Evolutionary conservation across 805 yeast genomes (phyloP), one percentile per base, ranked within the genome.

Genomic region (Candida awuae): DNA sequence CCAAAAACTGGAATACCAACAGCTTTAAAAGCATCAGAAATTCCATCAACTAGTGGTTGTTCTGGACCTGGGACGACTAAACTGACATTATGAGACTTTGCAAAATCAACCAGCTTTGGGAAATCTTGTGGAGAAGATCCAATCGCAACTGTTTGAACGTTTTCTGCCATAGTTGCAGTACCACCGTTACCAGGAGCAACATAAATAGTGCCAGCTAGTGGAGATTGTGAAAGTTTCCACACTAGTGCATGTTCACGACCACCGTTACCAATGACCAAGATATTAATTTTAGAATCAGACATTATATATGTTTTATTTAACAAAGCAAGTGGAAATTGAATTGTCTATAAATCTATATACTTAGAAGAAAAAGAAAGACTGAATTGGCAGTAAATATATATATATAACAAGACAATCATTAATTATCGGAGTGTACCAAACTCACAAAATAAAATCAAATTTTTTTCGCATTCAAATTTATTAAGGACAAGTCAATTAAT

Each of bases 131-230:
- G 74, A 19, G 76, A 60, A 6, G 83, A 71, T 27, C 77, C 77
- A 56, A 85, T 76, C 6, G 81, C 70, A 33, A 92, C 77, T 55
- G 84, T 84, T 43, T 70, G 67, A 32, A 83, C 80, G 50, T 84
- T 83, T 16, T 55, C 48, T 34, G 64, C 64, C 29, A 70, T 52
- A 25, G 75, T 71, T n/a, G 42, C 47, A 23, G 94, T 88, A 37
- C 97, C 97, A 41, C 97, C 98, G 58, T 92, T 90, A 38, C 97
- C 97, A 46, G 97, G 97, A 20, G 97, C 95, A 40, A 90, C 95
- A 54, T 59, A 94, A 50, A 94, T 80, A 43, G 74, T 71, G 44
- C 65, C 63, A 26, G 87, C 95, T 32, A 73, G 61, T 28, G 75
- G 64, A 26, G 96, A 85, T 62, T 87, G 90, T 22, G 82, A 66